Conservation (phyloP, 768 basidiomycete species). For the Xanthoconium purpureum region DNA sequence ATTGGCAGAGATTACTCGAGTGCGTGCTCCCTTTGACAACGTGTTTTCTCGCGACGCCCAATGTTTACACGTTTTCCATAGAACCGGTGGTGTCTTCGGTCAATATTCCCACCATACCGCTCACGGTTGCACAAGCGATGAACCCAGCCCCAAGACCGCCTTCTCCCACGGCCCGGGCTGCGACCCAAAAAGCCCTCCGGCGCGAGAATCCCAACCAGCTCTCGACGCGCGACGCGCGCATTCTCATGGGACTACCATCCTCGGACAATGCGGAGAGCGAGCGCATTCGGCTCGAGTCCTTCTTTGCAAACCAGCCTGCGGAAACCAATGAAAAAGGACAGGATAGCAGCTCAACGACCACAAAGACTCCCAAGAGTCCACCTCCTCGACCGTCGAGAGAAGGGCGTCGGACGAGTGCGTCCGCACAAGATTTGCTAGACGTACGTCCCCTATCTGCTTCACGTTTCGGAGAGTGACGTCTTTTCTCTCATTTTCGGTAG, state of each 20-base stretch:
- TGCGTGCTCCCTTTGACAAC: conserved; percentile 38
- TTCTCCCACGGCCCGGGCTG: conserved; percentile 82
- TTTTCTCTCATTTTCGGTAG: neutral
- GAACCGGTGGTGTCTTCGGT: conserved; percentile 94
- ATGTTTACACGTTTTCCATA: conserved; percentile 29
- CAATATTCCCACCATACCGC: conserved; percentile 94
- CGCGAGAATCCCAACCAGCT: conserved; percentile 84
- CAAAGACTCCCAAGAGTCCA: conserved; percentile 20
- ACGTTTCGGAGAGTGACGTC: neutral
- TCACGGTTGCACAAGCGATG: conserved; percentile 94
- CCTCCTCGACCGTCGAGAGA: conserved; percentile 74
- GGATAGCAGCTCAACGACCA: conserved; percentile 10
- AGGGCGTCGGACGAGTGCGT: conserved; percentile 42
- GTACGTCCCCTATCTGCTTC: conserved; percentile 1
- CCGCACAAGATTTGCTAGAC: conserved; percentile 24
- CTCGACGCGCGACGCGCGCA: conserved; percentile 72
- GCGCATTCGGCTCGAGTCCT: conserved; percentile 50
- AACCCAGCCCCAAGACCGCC: conserved; percentile 94
- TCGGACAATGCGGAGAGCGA: conserved; percentile 38
- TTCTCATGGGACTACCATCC: conserved; percentile 61
- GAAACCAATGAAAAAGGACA: conserved; percentile 17
- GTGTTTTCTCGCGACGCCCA: neutral
- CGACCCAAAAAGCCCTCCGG: conserved; percentile 82
- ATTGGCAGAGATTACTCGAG: conserved; percentile 92
- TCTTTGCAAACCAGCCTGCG: conserved; percentile 45